Conservation (phyloP, 176 grass and related monocot genomes). For the Pontederia crassipes region DNA sequence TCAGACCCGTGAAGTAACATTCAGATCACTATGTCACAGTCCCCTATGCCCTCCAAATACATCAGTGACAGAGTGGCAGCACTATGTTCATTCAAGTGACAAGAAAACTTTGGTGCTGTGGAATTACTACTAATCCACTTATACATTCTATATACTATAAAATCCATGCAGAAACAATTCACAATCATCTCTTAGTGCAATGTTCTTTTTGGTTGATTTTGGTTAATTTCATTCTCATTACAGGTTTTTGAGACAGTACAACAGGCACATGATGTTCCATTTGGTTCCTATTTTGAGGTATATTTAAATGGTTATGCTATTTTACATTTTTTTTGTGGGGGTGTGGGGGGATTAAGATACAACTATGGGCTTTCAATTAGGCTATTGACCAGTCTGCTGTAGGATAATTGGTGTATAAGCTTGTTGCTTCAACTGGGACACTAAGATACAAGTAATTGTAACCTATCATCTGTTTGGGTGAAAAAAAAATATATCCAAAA, state of each 20-base stretch:
- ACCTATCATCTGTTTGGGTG: too few relatives aligned
- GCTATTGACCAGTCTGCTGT: too few relatives aligned
- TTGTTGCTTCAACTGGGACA: too few relatives aligned
- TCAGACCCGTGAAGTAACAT: slow-evolving; percentile 64
- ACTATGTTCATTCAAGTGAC: slow-evolving; percentile 49
- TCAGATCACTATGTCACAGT: slow-evolving; percentile 80
- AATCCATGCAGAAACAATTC: not conserved
- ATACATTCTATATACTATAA: slow-evolving; percentile 7
- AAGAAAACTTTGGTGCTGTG: slow-evolving; percentile 56
- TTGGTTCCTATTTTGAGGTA: slow-evolving; percentile 99
- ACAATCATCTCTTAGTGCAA: not conserved
- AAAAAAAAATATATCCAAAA: too few relatives aligned
- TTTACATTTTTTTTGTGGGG: too few relatives aligned
- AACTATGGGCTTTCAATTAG: too few relatives aligned
- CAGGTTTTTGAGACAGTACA: slow-evolving; percentile 92
- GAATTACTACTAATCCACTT: slow-evolving; percentile 25
- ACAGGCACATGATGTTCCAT: slow-evolving; percentile 94
- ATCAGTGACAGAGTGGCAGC: slow-evolving; percentile 76
- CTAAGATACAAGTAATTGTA: too few relatives aligned
- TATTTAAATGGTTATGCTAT: slow-evolving; percentile 1
- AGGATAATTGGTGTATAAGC: too few relatives aligned
- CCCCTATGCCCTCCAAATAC: slow-evolving; percentile 92
- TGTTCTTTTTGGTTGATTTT: not conserved
- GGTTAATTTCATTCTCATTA: slow-evolving; percentile 17
- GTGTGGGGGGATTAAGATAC: too few relatives aligned